phyloP scores from a whole-genome alignment of 768 basidiomycete genomes.

The Lentinula lateritia region DNA sequence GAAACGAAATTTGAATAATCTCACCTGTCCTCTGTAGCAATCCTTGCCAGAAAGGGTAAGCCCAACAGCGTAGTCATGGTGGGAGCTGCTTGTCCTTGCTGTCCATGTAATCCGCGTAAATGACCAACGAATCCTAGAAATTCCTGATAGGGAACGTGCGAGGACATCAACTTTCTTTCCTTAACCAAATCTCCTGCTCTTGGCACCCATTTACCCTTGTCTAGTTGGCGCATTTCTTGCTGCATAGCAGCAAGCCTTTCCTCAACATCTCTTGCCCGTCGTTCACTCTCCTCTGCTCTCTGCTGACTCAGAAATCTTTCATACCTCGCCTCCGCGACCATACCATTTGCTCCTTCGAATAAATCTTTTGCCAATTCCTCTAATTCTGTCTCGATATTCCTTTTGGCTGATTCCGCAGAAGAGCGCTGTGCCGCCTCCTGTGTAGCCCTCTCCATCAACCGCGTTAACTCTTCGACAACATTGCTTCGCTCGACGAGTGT shows the following conservation, averaged over 20 bases:
- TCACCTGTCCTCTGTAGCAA: slow-evolving; percentile 80
- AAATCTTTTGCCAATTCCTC: slow-evolving; percentile 89
- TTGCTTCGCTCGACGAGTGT: slow-evolving; percentile 87
- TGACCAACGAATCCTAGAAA: slow-evolving; percentile 75
- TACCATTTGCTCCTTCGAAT: slow-evolving; percentile 90
- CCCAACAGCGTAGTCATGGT: slow-evolving; percentile 68
- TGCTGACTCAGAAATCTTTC: slow-evolving; percentile 60
- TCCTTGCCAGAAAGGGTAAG: slow-evolving; percentile 72
- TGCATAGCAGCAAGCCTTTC: slow-evolving; percentile 84
- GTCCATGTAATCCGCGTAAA: slow-evolving; percentile 61
- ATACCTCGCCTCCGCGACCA: slow-evolving; percentile 93
- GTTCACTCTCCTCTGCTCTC: slow-evolving; percentile 72
- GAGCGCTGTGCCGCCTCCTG: slow-evolving; percentile 91
- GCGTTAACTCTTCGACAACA: slow-evolving; percentile 86
- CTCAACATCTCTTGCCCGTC: slow-evolving; percentile 76
- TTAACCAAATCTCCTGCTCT: slow-evolving; percentile 52
- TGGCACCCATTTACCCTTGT: slow-evolving; percentile 46
- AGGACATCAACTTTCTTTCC: slow-evolving; percentile 59
- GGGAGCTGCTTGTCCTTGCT: slow-evolving; percentile 49
- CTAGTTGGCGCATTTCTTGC: slow-evolving; percentile 71
- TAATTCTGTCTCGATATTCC: slow-evolving; percentile 86
- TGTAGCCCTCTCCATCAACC: slow-evolving; percentile 92
- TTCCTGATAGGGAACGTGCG: slow-evolving; percentile 74
- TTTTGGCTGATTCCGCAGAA: slow-evolving; percentile 79
- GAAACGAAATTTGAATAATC: slow-evolving; percentile 28